A percentile compares a stretch with the other conserved stretches of the same genome.
phyloP scores from a whole-genome alignment of 176 grass and related monocot species.

The Triticum monococcum region DNA sequence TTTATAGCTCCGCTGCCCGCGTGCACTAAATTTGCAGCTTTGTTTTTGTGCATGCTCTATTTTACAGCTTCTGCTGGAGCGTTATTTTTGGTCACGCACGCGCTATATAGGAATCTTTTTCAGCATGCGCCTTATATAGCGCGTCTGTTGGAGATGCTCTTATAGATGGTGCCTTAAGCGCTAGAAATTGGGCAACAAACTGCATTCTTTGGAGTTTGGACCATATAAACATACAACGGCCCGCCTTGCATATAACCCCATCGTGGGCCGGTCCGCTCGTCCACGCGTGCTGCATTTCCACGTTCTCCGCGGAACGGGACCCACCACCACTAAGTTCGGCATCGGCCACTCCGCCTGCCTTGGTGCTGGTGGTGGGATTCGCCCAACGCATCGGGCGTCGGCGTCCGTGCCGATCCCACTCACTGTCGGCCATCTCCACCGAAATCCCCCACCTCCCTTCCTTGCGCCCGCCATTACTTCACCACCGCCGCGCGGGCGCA shows the following conservation, averaged over 20 bases:
- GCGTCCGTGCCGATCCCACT: constrained; percentile 29
- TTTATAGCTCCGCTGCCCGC: too few relatives aligned
- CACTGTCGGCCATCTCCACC: neutral
- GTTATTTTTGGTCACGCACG: too few relatives aligned
- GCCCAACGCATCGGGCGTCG: constrained; percentile 16
- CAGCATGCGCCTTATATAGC: too few relatives aligned
- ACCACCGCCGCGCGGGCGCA: neutral
- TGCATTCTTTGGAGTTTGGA: too few relatives aligned
- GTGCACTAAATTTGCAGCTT: too few relatives aligned
- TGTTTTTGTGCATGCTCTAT: too few relatives aligned
- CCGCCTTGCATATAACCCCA: neutral
- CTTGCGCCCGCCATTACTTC: neutral
- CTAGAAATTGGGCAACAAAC: too few relatives aligned
- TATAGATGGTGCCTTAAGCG: too few relatives aligned
- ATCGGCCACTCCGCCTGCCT: neutral
- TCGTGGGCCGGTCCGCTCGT: too few relatives aligned
- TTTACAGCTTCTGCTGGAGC: too few relatives aligned
- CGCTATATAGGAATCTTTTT: too few relatives aligned
- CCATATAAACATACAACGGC: neutral
- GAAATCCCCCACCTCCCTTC: constrained; percentile 4
- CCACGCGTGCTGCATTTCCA: neutral
- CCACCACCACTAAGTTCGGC: constrained; percentile 5
- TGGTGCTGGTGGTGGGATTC: neutral
- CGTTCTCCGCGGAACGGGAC: neutral
- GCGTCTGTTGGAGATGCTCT: too few relatives aligned